A percentile compares a stretch with the other conserved stretches of the same genome.
Evolutionary conservation across 2,329 filamentous ascomycete genomes (phyloP).

Genomic region (Chaetothyriales sp.): DNA sequence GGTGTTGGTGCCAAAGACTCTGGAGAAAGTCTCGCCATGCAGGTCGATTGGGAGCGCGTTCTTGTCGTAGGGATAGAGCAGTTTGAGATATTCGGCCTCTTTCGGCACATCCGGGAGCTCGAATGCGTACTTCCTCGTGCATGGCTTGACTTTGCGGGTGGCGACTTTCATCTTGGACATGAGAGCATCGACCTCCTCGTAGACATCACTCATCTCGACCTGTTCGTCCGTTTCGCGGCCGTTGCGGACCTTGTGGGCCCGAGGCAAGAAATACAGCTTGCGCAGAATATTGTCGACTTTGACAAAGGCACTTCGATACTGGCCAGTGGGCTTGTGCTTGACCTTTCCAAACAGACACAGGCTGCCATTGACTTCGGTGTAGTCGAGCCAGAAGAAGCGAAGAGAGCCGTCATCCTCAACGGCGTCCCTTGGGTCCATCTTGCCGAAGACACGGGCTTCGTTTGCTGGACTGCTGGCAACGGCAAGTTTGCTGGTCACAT

Average conservation of each 20-base stretch:
- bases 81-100: conserved; percentile 81
- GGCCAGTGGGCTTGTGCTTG: conserved; percentile 66
- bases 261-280: conserved; percentile 85
- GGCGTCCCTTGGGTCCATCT: conserved; percentile 71
- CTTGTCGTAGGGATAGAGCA: conserved; percentile 90
- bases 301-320: conserved; percentile 82
- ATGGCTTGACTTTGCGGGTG: conserved; percentile 88
- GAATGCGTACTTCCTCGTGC: conserved; percentile 86
- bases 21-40: conserved; percentile 79
- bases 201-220: conserved; percentile 78
- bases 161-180: conserved; percentile 78
- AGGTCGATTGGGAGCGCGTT: conserved; percentile 55
- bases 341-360: conserved; percentile 94
- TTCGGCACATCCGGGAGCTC: conserved; percentile 76
- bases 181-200: conserved; percentile 71
- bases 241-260: conserved; percentile 45
- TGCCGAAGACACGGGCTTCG: conserved; percentile 55
- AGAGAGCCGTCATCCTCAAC: conserved; percentile 87
- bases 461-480: conserved; percentile 55
- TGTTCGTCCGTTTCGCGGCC: conserved; percentile 61
- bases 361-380: conserved; percentile 79
- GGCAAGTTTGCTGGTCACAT: conserved; percentile 73
- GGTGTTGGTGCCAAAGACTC: conserved; percentile 86
- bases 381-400: conserved; percentile 94
- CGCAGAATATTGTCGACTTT: conserved; percentile 90